phyloP scores from a whole-genome alignment of 2,329 filamentous ascomycete genomes.

The Colletotrichum ledebouriae region DNA sequence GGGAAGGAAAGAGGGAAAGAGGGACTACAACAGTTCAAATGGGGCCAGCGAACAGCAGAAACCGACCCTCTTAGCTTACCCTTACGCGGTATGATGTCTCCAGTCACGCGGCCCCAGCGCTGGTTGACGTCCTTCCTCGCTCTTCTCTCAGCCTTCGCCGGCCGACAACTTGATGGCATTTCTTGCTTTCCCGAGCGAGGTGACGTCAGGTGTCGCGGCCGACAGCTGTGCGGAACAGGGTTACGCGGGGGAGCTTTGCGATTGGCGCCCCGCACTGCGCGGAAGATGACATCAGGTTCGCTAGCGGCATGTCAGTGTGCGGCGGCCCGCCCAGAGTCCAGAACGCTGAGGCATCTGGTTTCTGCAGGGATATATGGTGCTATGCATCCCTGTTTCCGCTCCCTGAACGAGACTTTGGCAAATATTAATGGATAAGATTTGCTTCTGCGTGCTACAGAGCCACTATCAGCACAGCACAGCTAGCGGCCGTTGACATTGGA shows the following conservation, averaged over 20 bases:
- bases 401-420: neutral
- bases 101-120: conserved; percentile 37
- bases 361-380: neutral
- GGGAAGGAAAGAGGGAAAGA: neutral
- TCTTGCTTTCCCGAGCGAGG: conserved; percentile 32
- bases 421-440: no score
- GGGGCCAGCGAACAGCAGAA: neutral
- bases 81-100: conserved; percentile 38
- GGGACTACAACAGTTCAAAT: neutral
- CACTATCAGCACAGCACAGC: neutral
- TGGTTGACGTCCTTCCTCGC: conserved; percentile 35
- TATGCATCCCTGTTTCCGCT: conserved; percentile 21
- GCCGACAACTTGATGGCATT: conserved; percentile 30
- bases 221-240: conserved; percentile 21
- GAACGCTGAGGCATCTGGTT: conserved; percentile 27
- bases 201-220: conserved; percentile 36
- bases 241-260: conserved; percentile 14
- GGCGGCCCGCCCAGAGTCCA: conserved; percentile 20
- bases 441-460: neutral
- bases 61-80: no score
- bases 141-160: conserved; percentile 8
- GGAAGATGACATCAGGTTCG: conserved; percentile 37
- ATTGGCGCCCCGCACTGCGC: conserved; percentile 33
- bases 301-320: conserved; percentile 35
- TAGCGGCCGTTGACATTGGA: neutral